These are phyloP conservation scores for Lachnellula suecica DNA, from an alignment of 2,329 filamentous ascomycete genomes.

Conservation along the genomic window DNA sequence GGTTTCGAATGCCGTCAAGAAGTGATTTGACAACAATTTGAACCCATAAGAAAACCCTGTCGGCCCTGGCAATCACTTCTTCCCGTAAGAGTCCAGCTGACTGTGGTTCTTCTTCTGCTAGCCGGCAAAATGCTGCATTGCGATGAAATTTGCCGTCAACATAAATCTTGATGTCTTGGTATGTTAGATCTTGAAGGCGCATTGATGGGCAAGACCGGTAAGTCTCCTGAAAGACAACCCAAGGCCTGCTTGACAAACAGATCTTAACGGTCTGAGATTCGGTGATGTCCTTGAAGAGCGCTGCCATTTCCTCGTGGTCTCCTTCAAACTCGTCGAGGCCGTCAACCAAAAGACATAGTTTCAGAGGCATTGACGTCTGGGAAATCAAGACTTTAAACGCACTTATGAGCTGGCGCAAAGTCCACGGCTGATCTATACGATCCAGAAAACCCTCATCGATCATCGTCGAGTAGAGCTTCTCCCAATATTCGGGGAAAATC, in stretches of 20 bases:
- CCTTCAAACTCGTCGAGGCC: not conserved
- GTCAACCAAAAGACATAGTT: not conserved
- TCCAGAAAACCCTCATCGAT: not conserved
- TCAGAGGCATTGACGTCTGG: not conserved
- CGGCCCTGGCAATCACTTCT: conserved; percentile 10
- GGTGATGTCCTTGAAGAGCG: not conserved
- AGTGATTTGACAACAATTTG: conserved; percentile 15
- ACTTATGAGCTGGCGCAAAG: not conserved
- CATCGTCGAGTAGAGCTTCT: not conserved
- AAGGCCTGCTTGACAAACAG: not conserved
- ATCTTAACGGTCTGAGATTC: not conserved
- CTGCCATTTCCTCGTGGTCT: not conserved
- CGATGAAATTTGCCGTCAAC: conserved; percentile 14
- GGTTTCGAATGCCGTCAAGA: conserved; percentile 7
- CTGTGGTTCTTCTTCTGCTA: not conserved
- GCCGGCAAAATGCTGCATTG: conserved; percentile 10
- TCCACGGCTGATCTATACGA: not conserved
- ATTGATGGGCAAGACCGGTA: conserved; percentile 16
- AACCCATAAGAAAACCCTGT: conserved; percentile 25
- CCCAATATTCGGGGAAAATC: not conserved
- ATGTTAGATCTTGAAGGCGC: conserved; percentile 23
- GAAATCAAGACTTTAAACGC: not conserved
- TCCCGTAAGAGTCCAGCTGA: conserved; percentile 1
- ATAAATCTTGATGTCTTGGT: conserved; percentile 20
- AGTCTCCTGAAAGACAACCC: conserved; percentile 12